phyloP scores from a whole-genome alignment of 768 basidiomycete species.

The Tylopilus felleus region DNA sequence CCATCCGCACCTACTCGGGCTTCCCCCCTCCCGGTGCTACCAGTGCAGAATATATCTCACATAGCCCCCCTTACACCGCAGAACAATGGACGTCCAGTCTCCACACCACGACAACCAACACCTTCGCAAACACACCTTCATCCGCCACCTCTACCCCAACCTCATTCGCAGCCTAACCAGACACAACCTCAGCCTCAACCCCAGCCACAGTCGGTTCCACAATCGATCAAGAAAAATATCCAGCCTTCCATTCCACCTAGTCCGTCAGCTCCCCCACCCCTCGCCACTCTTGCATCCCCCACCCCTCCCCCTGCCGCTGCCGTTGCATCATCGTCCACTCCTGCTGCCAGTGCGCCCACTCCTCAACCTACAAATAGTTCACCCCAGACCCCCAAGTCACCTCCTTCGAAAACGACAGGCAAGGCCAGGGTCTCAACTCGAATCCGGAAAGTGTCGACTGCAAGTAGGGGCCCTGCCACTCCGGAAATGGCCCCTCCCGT shows the following conservation, averaged over 20 bases:
- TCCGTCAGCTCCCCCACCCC: conserved; percentile 18
- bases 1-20: conserved; percentile 2
- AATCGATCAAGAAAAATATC: conserved; percentile 17
- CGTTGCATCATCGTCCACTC: conserved; percentile 44
- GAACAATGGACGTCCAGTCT: conserved; percentile 28
- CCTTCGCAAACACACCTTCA: conserved; percentile 10
- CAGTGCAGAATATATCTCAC: conserved; percentile 16
- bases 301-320: conserved; percentile 47
- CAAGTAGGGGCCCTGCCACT: conserved; percentile 32
- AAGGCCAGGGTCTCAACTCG: conserved; percentile 42
- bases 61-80: conserved; percentile 22
- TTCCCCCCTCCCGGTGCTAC: conserved; percentile 18
- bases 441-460: conserved; percentile 30
- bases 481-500: conserved; percentile 34
- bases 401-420: conserved; percentile 50
- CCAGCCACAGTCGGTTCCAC: conserved; percentile 4
- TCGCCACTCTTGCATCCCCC: conserved; percentile 22
- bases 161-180: conserved; percentile 10
- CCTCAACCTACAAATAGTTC: conserved; percentile 46
- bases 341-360: conserved; percentile 43
- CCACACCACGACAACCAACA: conserved; percentile 21
- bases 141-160: not conserved
- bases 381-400: conserved; percentile 69
- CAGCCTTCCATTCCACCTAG: conserved; percentile 20
- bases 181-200: conserved; percentile 6